These are phyloP conservation scores for Ophiostoma montium DNA, from an alignment of 2,329 filamentous ascomycete species.

Conservation along the genomic window DNA sequence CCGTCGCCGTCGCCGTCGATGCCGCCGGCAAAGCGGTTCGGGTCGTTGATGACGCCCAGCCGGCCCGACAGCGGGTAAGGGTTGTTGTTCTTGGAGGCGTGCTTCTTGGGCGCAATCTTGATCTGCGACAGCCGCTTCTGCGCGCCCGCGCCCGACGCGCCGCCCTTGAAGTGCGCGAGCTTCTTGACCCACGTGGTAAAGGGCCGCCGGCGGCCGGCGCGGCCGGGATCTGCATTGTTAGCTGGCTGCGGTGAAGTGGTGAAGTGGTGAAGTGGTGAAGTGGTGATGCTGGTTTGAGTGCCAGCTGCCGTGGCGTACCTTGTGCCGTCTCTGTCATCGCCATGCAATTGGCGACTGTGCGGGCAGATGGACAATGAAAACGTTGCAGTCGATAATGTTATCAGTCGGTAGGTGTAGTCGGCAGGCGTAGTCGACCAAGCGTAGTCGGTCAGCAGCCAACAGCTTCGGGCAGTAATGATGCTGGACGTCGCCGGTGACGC, in stretches of 20 bases:
- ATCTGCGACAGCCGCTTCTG: conserved; percentile 29
- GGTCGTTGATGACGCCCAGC: conserved; percentile 17
- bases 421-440: no score
- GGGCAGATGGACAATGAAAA: background rate
- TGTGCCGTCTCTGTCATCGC: conserved; percentile 19
- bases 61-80: conserved; percentile 79
- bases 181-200: conserved; percentile 94
- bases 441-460: no score
- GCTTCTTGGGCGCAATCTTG: conserved; percentile 40
- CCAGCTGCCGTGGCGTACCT: conserved; percentile 13
- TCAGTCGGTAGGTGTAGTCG: no score
- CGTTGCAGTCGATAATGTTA: no score
- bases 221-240: conserved; percentile 40
- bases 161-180: conserved; percentile 65
- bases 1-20: no score
- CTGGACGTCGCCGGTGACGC: no score
- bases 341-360: conserved; percentile 10
- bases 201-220: conserved; percentile 57
- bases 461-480: no score
- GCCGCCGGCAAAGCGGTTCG: conserved; percentile 2
- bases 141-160: conserved; percentile 44
- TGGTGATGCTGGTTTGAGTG: no score
- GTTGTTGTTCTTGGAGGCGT: conserved; percentile 58
- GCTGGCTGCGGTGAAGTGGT: conserved; percentile 2
- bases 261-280: no score